Conservation (phyloP, 2,329 filamentous ascomycete species). For the Dendrostoma leiphaemia region DNA sequence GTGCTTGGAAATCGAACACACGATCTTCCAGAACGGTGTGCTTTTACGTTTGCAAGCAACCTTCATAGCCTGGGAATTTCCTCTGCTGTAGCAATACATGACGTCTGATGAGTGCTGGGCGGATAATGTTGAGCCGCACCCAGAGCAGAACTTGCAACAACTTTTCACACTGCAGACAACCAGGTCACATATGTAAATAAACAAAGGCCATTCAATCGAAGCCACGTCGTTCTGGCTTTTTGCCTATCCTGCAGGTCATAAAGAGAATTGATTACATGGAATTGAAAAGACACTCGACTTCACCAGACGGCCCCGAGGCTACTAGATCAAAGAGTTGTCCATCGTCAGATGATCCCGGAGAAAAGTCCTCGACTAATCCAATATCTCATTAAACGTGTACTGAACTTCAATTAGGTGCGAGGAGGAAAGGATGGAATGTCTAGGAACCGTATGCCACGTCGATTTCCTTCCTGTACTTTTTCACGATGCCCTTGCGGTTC, state of each 20-base stretch:
- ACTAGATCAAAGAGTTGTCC: not conserved
- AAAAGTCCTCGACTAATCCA: not conserved
- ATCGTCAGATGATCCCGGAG: not conserved
- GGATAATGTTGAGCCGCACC: too few relatives aligned
- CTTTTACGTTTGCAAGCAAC: not conserved
- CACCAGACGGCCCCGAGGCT: not conserved
- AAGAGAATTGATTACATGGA: not conserved
- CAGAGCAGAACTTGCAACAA: not conserved
- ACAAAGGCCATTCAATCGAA: too few relatives aligned
- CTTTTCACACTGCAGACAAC: not conserved
- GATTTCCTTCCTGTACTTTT: conserved; percentile 61
- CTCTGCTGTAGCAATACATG: not conserved
- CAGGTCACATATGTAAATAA: not conserved
- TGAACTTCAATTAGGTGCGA: not conserved
- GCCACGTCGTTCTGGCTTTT: not conserved
- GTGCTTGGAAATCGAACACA: not conserved
- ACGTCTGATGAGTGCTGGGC: not conserved
- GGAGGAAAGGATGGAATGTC: not conserved
- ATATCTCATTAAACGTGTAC: conserved; percentile 3
- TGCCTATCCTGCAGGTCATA: conserved; percentile 5
- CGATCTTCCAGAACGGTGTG: not conserved
- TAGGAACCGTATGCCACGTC: conserved; percentile 54
- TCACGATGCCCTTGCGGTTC: conserved; percentile 65
- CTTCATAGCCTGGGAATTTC: not conserved
- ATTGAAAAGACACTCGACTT: not conserved